These are phyloP conservation scores for Lipomyces spencermartinsiae DNA, from an alignment of 805 yeast species.

Conservation along the genomic window DNA sequence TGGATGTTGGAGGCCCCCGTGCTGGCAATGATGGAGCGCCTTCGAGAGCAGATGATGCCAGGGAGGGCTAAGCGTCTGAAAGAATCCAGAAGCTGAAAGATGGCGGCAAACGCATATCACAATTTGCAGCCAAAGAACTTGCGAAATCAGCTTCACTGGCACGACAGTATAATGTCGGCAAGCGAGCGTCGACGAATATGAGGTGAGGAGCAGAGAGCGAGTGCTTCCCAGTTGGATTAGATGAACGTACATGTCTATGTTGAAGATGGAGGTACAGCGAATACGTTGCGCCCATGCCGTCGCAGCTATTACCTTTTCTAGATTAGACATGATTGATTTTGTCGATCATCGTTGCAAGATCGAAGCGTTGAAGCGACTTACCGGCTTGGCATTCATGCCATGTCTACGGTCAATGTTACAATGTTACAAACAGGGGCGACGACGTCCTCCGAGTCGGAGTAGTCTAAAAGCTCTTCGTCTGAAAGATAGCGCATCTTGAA, in stretches of 20 bases:
- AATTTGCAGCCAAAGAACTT: background rate
- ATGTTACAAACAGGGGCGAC: too few species aligned
- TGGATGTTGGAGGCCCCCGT: background rate
- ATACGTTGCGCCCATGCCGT: slow-evolving; percentile 7
- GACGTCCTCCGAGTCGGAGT: too few species aligned
- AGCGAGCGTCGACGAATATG: background rate
- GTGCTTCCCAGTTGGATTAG: slow-evolving; percentile 1
- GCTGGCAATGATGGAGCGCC: background rate
- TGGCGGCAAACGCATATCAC: too few species aligned
- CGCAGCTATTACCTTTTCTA: background rate
- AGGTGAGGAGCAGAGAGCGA: background rate
- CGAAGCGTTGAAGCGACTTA: background rate
- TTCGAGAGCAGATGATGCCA: background rate
- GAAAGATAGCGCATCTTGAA: too few species aligned
- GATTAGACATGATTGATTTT: background rate
- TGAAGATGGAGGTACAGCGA: background rate
- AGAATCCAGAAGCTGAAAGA: too few species aligned
- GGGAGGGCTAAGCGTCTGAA: too few species aligned
- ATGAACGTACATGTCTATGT: background rate
- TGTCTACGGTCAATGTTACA: slow-evolving; percentile 2
- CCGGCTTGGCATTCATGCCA: background rate
- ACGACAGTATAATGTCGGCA: background rate
- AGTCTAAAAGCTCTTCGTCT: too few species aligned
- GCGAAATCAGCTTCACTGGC: background rate
- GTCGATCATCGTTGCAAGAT: background rate